Base-by-base conservation (phyloP, 2,329 filamentous ascomycete species). In the Colletotrichum simmondsii region DNA sequence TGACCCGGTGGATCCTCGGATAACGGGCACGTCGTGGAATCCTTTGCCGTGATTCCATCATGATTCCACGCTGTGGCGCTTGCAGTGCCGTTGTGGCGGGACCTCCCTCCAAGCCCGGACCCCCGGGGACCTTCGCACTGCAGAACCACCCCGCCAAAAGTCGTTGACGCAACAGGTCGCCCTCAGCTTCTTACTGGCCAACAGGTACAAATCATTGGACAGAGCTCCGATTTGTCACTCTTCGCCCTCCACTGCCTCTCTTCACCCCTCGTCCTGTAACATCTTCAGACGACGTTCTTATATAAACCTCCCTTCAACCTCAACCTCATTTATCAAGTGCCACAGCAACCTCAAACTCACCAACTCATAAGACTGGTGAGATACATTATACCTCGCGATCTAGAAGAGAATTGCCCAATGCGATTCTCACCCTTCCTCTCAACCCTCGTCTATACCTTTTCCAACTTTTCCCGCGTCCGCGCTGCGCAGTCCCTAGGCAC, bases 341-440 rank as follows among this genome's bases (percentile, higher is more conserved):
- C n/a, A 8, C 10, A 53, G 16, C n/a, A 19, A 28, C 3, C 6
- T 30, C 8, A 11, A 14, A 4, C 52, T 35, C 53, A 32, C 35
- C 61, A 16, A 49, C 11, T 32, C 16, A 22, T n/a, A 28, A 57
- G 7, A 42, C 59, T 35, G 57, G 57, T 32, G 32, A 56, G 24
- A 26, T 4, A 19, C 11, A 32, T 5, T 10, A 16, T 8, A 5
- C 26, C 6, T 28, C 26, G 24, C 14, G 19, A 54, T 26, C 60
- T 16, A 16, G 30, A 7, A 19, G 28, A 52, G 19, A 24, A 19
- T 12, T 57, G 54, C 52, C 42, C 30, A 72, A 90, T 91, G 87
- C 86, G 86, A 78, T 84, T 89, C 76, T 84, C 84, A 76, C 85
- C 82, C 63, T 80, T 87, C 64, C 77, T 88, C 68, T 83, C 87